Percentiles rank a stretch among this genome's conserved stretches.
phyloP scores from a whole-genome alignment of 2,329 filamentous ascomycete species.

The Ciborinia camelliae region DNA sequence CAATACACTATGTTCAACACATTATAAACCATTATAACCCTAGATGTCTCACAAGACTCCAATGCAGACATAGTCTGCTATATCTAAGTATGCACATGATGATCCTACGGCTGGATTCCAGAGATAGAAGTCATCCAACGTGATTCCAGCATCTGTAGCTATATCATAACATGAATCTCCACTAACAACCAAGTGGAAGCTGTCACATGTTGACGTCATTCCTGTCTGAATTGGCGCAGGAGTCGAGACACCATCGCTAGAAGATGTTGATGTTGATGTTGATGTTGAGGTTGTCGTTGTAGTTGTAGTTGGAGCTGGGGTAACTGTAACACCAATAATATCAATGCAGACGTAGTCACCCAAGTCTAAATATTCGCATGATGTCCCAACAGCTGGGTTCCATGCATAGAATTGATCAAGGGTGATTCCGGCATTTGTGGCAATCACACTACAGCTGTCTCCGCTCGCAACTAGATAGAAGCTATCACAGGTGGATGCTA shows the following conservation, averaged over 20 bases:
- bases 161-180: conserved; percentile 34
- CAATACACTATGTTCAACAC: too few species aligned
- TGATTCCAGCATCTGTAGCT: conserved; percentile 27
- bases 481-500: conserved; percentile 34
- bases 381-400: conserved; percentile 16
- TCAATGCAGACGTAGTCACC: conserved; percentile 32
- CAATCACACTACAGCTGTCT: not conserved
- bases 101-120: conserved; percentile 29
- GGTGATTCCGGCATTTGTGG: conserved; percentile 22
- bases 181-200: conserved; percentile 30
- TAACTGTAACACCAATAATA: not conserved
- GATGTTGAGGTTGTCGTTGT: too few species aligned
- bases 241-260: conserved; percentile 27
- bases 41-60: too few species aligned
- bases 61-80: conserved; percentile 5
- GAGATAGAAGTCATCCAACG: conserved; percentile 30
- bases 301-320: not conserved
- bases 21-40: too few species aligned
- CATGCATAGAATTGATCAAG: conserved; percentile 31
- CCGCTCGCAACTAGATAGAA: conserved; percentile 23
- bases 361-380: conserved; percentile 32
- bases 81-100: conserved; percentile 18
- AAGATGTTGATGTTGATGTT: too few species aligned
- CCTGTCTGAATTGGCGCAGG: conserved; percentile 36
- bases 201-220: conserved; percentile 36